Base-by-base conservation (phyloP, 208 protist species). In the Leishmania turanica region DNA sequence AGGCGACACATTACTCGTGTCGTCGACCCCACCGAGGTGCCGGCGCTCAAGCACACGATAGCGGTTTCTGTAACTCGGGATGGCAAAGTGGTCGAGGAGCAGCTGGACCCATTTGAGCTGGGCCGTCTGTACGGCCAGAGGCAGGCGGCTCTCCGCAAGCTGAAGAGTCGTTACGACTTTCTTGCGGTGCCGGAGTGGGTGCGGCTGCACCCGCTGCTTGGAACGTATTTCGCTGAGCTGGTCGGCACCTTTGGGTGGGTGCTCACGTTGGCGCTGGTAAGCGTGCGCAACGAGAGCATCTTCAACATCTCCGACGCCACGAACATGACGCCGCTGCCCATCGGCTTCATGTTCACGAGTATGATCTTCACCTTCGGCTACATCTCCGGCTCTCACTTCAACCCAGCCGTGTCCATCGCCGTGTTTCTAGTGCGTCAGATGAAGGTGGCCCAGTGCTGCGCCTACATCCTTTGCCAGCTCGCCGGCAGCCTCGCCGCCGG, bases 321-420 rank as follows among this genome's bases (percentile, higher is more conserved):
- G 3, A 88, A 94, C 79, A 95, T 97, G 83, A 95, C 89, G 56
- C 77, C 85, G 58, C 77, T 97, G 34, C 88, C 92, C 1, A 96
- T 95, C 68, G 94, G 94, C 71, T 94, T 97, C 82, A 95, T 97
- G 90, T 90, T 97, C 70, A 93, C 87, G 68, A 85, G 86, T 37
- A 94, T 96, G 87, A 90, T 97, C 40, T 96, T 96, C 78, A 93
- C 88, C 49, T 93, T 97, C 75, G 91, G 87, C 49, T 97, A 97
- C 88, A 89, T 97, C 77, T 92, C 88, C 37, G 89, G 91, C 49
- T 89, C 89, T 2, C 94, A 97, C 85, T 92, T 97, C 79, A 97
- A 97, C 84, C 94, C 94, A 40, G 92, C 94, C 78, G 86, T 97
- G 54, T 93, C 94, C 15, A 62, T 97, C 19, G 87, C 94, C 58